phyloP scores from a whole-genome alignment of 208 protist genomes.

The Wallacemonas rigidus region DNA sequence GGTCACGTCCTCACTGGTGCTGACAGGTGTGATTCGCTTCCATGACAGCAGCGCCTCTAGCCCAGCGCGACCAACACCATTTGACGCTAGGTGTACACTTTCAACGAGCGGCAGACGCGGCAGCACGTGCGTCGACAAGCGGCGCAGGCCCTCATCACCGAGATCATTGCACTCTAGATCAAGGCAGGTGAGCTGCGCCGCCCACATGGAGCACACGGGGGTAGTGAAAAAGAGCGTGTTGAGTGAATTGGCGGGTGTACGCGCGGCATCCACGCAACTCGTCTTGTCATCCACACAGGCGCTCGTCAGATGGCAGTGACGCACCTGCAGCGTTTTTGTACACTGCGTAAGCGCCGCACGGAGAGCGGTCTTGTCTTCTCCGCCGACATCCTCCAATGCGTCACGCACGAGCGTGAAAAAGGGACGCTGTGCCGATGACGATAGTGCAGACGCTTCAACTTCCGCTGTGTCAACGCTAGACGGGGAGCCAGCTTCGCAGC shows the following conservation, averaged over 20 bases:
- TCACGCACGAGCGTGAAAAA: not conserved
- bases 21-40: not conserved
- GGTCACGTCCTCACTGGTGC: not conserved
- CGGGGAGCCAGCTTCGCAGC: not conserved
- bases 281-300: not conserved
- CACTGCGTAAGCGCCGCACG: not conserved
- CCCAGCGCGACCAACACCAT: slow-evolving; percentile 15
- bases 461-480: not conserved
- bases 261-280: not conserved
- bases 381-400: not conserved
- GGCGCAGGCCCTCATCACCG: slow-evolving; percentile 20
- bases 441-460: not conserved
- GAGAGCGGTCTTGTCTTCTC: not conserved
- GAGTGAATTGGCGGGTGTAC: not conserved
- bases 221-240: slow-evolving; percentile 2
- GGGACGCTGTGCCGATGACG: not conserved
- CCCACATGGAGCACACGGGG: not conserved
- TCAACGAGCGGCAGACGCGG: slow-evolving; percentile 20
- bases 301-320: slow-evolving; percentile 7
- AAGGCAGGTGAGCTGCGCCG: slow-evolving; percentile 13
- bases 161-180: slow-evolving; percentile 33
- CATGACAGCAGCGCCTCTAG: slow-evolving; percentile 15
- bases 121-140: slow-evolving; percentile 12
- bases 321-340: slow-evolving; percentile 1
- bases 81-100: slow-evolving; percentile 24